phyloP scores from a whole-genome alignment of 208 protist genomes.

The Leishmania tarentolae region DNA sequence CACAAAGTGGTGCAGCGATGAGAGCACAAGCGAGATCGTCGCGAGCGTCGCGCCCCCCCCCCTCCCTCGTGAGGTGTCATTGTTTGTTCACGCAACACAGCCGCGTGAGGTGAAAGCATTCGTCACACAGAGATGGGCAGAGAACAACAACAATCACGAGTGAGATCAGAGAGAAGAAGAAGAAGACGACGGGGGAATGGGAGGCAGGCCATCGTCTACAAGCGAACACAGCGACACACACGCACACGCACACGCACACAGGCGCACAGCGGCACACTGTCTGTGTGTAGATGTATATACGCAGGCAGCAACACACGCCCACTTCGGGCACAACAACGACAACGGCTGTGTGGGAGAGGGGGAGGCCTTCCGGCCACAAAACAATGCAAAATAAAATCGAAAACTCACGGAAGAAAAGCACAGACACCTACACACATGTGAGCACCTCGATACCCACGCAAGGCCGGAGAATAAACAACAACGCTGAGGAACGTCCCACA shows the following conservation, averaged over 20 bases:
- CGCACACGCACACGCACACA: not conserved
- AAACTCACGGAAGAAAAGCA: not conserved
- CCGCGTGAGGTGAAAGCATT: not conserved
- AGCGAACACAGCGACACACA: not conserved
- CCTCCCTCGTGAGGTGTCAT: not conserved
- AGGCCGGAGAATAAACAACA: not conserved
- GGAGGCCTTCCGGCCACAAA: no score
- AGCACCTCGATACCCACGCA: not conserved
- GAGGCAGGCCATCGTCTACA: slow-evolving; percentile 18
- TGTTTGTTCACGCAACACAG: not conserved
- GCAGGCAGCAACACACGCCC: not conserved
- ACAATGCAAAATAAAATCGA: not conserved
- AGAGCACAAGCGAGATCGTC: not conserved
- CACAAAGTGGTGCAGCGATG: not conserved
- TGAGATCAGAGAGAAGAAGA: not conserved
- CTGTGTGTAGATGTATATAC: not conserved
- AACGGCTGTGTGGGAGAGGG: not conserved
- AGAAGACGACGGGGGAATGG: not conserved
- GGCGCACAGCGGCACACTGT: not conserved
- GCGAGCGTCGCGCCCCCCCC: not conserved
- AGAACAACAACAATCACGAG: not conserved
- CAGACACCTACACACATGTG: not conserved
- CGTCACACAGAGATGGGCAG: not conserved
- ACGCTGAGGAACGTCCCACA: not conserved
- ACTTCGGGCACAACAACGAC: not conserved